These are phyloP conservation scores for Phlegmacium glaucopus DNA, from an alignment of 768 basidiomycete species.

Conservation along the genomic window DNA sequence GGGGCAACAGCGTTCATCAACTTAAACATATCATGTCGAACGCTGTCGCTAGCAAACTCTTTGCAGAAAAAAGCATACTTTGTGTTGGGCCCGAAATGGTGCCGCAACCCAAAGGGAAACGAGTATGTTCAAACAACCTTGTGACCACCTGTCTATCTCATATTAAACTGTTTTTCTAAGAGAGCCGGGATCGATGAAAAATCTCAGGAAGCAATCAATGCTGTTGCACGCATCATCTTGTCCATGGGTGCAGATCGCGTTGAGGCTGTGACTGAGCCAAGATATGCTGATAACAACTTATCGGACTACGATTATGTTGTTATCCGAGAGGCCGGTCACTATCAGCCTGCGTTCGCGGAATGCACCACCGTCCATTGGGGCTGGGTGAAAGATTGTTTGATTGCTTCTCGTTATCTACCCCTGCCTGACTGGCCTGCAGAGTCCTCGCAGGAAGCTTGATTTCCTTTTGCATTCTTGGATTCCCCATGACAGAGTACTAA, in stretches of 20 bases:
- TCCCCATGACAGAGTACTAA: too few species aligned
- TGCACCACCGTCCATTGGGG: conserved; percentile 46
- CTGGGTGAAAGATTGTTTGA: conserved; percentile 80
- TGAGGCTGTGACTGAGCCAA: conserved; percentile 55
- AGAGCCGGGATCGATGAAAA: conserved; percentile 27
- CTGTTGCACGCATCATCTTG: conserved; percentile 63
- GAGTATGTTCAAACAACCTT: conserved; percentile 19
- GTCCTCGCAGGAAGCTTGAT: conserved; percentile 23
- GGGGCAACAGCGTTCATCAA: conserved; percentile 48
- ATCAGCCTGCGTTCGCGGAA: conserved; percentile 20
- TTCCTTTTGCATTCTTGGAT: neutral
- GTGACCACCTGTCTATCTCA: neutral
- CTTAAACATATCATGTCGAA: conserved; percentile 59
- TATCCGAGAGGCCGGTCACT: conserved; percentile 44
- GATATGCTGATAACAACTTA: conserved; percentile 34
- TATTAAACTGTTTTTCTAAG: conserved; percentile 10
- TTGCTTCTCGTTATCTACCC: conserved; percentile 52
- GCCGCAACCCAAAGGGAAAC: conserved; percentile 40
- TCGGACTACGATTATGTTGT: conserved; percentile 58
- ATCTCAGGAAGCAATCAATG: conserved; percentile 37
- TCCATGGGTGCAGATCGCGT: conserved; percentile 76
- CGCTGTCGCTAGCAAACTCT: conserved; percentile 52
- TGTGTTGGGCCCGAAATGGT: conserved; percentile 59
- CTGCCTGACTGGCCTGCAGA: conserved; percentile 26
- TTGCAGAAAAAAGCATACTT: conserved; percentile 51